Conservation (phyloP, 2,329 filamentous ascomycete genomes). For the Cercospora sesami region DNA sequence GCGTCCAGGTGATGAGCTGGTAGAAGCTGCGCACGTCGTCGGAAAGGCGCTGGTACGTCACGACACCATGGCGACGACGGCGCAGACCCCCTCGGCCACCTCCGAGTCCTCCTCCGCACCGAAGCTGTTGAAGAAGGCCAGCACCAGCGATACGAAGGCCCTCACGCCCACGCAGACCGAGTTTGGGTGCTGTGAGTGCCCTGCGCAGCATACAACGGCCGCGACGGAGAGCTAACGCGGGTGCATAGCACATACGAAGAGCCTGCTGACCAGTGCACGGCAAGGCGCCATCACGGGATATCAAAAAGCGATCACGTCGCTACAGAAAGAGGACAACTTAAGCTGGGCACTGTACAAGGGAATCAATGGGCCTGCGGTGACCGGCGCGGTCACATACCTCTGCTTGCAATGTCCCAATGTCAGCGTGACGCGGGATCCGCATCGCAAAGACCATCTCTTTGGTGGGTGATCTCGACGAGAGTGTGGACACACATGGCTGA, state of each 20-base stretch:
- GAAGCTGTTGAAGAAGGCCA: conserved; percentile 43
- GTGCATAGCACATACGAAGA: conserved; percentile 68
- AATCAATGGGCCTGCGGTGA: conserved; percentile 25
- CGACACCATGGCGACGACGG: conserved; percentile 35
- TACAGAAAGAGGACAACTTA: conserved; percentile 68
- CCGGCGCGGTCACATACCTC: conserved; percentile 53
- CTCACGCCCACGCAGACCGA: conserved; percentile 36
- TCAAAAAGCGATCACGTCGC: conserved; percentile 67
- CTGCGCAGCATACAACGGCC: not conserved
- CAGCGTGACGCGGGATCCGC: conserved; percentile 66
- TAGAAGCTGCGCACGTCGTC: not conserved
- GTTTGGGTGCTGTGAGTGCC: conserved; percentile 26
- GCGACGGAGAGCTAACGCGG: conserved; percentile 33
- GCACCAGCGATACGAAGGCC: conserved; percentile 40
- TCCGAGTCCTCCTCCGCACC: conserved; percentile 42
- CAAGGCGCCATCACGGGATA: conserved; percentile 71
- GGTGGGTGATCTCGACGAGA: conserved; percentile 52
- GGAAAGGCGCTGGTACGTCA: not conserved
- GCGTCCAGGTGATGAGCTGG: not conserved
- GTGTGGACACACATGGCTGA: conserved; percentile 11
- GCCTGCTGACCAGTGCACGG: conserved; percentile 65
- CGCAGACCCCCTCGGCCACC: conserved; percentile 40
- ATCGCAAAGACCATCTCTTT: conserved; percentile 72
- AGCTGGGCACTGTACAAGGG: conserved; percentile 66
- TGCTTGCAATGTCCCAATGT: conserved; percentile 73